These are phyloP conservation scores for Phellinidium pouzarii DNA, from an alignment of 1,284 basidiomycete species.

Conservation along the genomic window DNA sequence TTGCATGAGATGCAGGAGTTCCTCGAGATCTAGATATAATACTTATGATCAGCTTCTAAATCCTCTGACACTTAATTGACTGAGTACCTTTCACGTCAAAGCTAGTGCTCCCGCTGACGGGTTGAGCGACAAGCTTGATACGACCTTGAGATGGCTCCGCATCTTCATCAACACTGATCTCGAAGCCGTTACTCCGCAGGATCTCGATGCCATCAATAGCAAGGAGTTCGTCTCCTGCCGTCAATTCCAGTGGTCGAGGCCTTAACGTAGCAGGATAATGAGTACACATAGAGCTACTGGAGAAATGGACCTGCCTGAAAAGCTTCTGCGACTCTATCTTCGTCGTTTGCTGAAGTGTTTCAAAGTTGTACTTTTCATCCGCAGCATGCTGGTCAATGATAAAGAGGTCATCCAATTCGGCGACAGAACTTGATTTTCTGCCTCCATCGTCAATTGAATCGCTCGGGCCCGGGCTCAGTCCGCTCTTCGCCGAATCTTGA, in stretches of 20 bases:
- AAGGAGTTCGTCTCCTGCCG: slow-evolving; percentile 85
- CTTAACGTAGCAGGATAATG: slow-evolving; percentile 33
- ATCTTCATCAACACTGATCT: slow-evolving; percentile 53
- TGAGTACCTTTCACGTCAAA: slow-evolving; percentile 65
- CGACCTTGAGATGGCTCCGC: slow-evolving; percentile 41
- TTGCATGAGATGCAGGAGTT: slow-evolving; percentile 80
- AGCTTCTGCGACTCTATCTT: slow-evolving; percentile 83
- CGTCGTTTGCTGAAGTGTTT: slow-evolving; percentile 84
- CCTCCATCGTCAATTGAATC: not conserved
- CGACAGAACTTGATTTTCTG: not conserved
- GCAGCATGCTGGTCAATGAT: slow-evolving; percentile 88
- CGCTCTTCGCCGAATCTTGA: slow-evolving; percentile 15
- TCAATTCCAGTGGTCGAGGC: slow-evolving; percentile 74
- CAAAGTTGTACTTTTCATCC: slow-evolving; percentile 99
- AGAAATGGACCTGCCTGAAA: slow-evolving; percentile 51
- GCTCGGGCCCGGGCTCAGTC: slow-evolving; percentile 3
- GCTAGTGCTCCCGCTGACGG: slow-evolving; percentile 83
- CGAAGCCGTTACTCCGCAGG: slow-evolving; percentile 85
- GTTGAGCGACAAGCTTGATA: slow-evolving; percentile 75
- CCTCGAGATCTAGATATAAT: slow-evolving; percentile 76
- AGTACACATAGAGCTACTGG: not conserved
- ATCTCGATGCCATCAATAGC: slow-evolving; percentile 83
- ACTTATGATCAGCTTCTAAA: not conserved
- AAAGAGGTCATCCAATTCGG: slow-evolving; percentile 76
- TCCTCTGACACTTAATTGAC: slow-evolving; percentile 39